Evolutionary conservation across 768 basidiomycete genomes (phyloP), one percentile per base, ranked within the genome.

Genomic region (Amanita rubescens): DNA sequence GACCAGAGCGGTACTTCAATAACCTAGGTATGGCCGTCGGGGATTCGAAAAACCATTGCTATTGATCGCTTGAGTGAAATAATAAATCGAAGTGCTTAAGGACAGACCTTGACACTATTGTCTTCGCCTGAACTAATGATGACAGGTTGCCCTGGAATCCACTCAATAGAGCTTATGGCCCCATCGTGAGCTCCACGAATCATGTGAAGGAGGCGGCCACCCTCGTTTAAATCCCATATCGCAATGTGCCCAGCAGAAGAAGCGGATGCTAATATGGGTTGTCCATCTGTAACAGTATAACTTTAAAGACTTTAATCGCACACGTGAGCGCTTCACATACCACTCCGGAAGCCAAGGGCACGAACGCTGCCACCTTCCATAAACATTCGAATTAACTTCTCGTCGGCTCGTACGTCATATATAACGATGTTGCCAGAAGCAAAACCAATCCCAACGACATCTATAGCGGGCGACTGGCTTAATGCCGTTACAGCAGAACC

Each of bases 21-120:
- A 98, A 73, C 52, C 91, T 80, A 1, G 96, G 95, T 20, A 89
- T 73, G 1, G 87, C 75, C 0, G 89, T 87, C 0, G 93, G 91
- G 0, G 94, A 90, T 62, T 98, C 96, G 61, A 95, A 94, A 19
- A 95, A 65, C 94, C 95, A 98, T 94, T 99, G 94, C 94, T 97
- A 62, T 32, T 55, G 38, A 51, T 37, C 14, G 5, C 34, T 27
- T 52, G 39, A 49, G 8, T 32, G 12, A 37, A 35, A 5, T 6
- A 25, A 27, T 10, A 51, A 35, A 35, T 32, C 15, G 22, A 20
- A 34, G 49, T 5, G 32, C 15, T 15, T 5, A 38, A 34, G 33
- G 39, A 64, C 66, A 51, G 54, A 94, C 94, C 78, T 97, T 97
- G 55, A 99, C 79, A 60, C 91, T 90, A 66, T 99, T 99, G 64